A percentile compares a stretch with the other conserved stretches of the same genome.
These are phyloP conservation scores for Globisporangium barbulae DNA, from an alignment of 352 stramenopile genomes.

Conservation along the genomic window DNA sequence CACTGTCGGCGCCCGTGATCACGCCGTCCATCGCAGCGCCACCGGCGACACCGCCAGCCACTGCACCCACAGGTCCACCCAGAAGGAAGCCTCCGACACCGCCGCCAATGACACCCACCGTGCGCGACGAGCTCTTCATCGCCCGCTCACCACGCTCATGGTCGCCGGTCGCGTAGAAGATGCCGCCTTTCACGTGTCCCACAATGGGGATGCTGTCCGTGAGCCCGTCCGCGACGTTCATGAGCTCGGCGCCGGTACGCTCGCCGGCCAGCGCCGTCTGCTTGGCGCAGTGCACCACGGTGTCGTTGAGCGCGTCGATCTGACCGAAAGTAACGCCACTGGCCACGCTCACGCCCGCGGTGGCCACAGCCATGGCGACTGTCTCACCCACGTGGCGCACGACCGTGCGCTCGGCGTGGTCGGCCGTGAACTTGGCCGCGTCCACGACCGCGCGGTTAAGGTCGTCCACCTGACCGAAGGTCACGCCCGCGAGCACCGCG, in stretches of 20 bases:
- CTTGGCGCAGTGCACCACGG: background rate
- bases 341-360: background rate
- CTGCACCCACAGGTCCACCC: conserved; percentile 9
- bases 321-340: background rate
- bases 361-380: background rate
- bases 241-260: background rate
- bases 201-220: conserved; percentile 14
- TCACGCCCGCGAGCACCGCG: background rate
- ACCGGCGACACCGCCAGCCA: conserved; percentile 7
- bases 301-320: background rate
- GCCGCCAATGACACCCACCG: conserved; percentile 5
- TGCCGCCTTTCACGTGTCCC: conserved; percentile 13
- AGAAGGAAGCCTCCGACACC: conserved; percentile 11
- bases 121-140: conserved; percentile 11
- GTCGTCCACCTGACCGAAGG: background rate
- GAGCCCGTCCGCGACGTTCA: conserved; percentile 7
- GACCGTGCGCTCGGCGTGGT: background rate
- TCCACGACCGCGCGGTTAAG: background rate
- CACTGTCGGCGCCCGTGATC: conserved; percentile 17
- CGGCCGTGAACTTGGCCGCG: background rate
- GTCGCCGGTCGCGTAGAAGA: conserved; percentile 6
- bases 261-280: background rate
- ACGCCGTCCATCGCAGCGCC: conserved; percentile 15
- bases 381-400: background rate
- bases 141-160: conserved; percentile 4